Percentiles rank a stretch among this genome's conserved stretches.
Evolutionary conservation across 169 alveolate genomes (phyloP).

Genomic region (Eimeria acervulina): DNA sequence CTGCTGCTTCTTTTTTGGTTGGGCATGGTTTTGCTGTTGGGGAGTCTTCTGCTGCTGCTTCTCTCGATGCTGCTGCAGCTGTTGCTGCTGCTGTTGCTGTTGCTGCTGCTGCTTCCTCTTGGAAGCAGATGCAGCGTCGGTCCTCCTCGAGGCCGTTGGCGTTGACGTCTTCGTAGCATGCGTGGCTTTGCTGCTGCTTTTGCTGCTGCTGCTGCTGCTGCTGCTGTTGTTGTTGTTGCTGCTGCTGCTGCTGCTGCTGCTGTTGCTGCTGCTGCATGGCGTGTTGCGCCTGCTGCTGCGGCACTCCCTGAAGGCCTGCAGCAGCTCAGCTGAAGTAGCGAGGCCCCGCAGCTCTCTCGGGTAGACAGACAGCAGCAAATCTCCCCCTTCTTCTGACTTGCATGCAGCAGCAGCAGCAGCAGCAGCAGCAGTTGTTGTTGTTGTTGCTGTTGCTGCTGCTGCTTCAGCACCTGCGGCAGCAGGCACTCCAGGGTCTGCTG

Average conservation of each 20-base stretch:
- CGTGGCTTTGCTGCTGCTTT: not conserved
- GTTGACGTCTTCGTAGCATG: not conserved
- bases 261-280: too few species aligned
- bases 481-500: not conserved
- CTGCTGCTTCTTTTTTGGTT: not conserved
- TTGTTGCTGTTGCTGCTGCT: slow-evolving; percentile 24
- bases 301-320: not conserved
- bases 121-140: not conserved
- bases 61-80: slow-evolving; percentile 7
- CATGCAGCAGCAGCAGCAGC: too few species aligned
- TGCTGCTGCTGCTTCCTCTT: slow-evolving; percentile 11
- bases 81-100: slow-evolving; percentile 17
- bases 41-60: not conserved
- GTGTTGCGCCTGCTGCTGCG: not conserved
- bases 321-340: slow-evolving; percentile 49
- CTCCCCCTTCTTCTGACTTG: not conserved
- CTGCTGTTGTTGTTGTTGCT: not conserved
- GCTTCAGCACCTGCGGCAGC: not conserved
- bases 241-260: not conserved
- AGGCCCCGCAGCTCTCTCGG: not conserved
- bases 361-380: not conserved
- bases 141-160: not conserved
- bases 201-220: slow-evolving; percentile 20
- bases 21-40: not conserved
- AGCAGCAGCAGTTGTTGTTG: not conserved